Base-by-base conservation (phyloP, 768 basidiomycete genomes). In the Naematelia aurantialba region DNA sequence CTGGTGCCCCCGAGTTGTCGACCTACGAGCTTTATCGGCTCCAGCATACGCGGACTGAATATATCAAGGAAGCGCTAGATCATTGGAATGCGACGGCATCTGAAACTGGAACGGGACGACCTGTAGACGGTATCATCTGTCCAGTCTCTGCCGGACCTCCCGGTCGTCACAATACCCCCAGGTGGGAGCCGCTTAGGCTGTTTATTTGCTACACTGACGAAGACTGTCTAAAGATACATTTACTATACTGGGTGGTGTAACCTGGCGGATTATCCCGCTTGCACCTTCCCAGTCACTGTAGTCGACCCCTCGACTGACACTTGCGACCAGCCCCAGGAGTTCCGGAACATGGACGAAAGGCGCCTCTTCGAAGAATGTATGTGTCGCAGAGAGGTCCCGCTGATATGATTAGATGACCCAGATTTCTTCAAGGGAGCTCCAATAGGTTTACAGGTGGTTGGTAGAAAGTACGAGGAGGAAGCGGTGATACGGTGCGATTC, bases 401-500 rank as follows among this genome's bases (percentile, higher is more conserved):
- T 82, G 60, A 60, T 69, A 26, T 8, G 8, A 5, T 3, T 56
- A 87, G 88, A 88, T 66, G 78, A 85, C 21, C 85, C 87, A 0
- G 76, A 79, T 19, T 78, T 70, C 0, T 87, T 82, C 72, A 74
- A 73, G 56, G 81, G 83, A 56, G 85, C 84, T 0, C 88, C 88
- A 0, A 78, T 89, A 17, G 76, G 79, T 4, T 70, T 89, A 27
- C 88, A 89, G 72, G 70, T 89, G 5, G 80, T 88, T 8, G 87
- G 85, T 2, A 80, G 85, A 45, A 86, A 85, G 4, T 78, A 84
- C 58, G 88, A 89, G 66, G 89, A 89, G 66, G 88, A 89, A 66
- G 88, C 84, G 0, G 82, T 88, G 1, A 81, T 89, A 39, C 30
- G 55, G 60, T 50, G 19, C 13, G 49, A 26, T 12, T 21, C 48